Base-by-base conservation (phyloP, 2,329 filamentous ascomycete genomes). In the Fusarium siculi region DNA sequence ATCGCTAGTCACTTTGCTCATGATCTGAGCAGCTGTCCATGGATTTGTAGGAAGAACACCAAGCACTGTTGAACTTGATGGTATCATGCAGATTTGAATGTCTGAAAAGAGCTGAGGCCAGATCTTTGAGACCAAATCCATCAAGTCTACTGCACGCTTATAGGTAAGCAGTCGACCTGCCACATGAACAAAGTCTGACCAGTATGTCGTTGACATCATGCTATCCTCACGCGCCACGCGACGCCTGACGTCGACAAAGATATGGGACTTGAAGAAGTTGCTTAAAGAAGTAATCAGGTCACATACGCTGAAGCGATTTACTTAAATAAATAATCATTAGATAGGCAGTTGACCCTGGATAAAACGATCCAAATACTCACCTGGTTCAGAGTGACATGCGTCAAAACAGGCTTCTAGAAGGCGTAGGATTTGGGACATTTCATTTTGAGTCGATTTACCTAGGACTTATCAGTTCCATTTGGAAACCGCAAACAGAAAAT, bases 121-220 rank as follows among this genome's bases (percentile, higher is more conserved):
- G 15, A 37, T 37, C 5, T 47, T 23, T 19, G 42, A 14, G 10
- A 58, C 55, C 19, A 28, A 16, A 19, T 47, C 16, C 18, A 58
- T 58, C 19, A 47, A 28, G 16, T 39, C 42, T 15, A 37, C 55
- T 47, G 55, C 42, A 5, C 55, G 42, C n/a, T 58, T 58, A 21
- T 58, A 58, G 25, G 42, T 18, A 28, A 37, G 55, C 4, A 58
- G 18, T 16, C 55, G 42, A 9, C 55, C 55, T 15, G 42, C 55
- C 10, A 58, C 55, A 34, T 58, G 55, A 15, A 47, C 19, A 37
- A 47, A 58, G 30, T 47, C 55, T n/a, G 55, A 58, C 55, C 55
- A 58, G 21, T 47, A 30, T 32, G 19, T 58, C 15, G 55, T 39
- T 47, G 55, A 47, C 32, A 37, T 37, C 32, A 58, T n/a, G 16